Evolutionary conservation across 257 asterid species (phyloP).

Genomic region (Nicotiana obtusifolia): DNA sequence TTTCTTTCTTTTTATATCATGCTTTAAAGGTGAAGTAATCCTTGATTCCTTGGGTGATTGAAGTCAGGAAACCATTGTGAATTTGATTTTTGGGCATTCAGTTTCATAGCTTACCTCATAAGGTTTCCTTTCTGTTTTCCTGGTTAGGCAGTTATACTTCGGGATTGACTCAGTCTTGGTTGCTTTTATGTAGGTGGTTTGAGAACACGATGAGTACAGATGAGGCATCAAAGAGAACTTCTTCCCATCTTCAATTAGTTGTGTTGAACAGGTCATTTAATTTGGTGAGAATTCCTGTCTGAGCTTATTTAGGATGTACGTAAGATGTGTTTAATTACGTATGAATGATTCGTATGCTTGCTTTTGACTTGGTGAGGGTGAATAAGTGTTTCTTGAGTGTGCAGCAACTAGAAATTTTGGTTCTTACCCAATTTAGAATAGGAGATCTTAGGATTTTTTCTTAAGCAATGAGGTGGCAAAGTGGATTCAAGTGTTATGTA

Average conservation of each 20-base stretch:
- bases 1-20: not conserved
- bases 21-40: not conserved
- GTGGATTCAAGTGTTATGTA: not conserved
- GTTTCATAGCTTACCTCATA: not conserved
- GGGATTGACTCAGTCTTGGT: not conserved
- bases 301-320: not conserved
- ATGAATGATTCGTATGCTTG: not conserved
- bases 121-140: not conserved
- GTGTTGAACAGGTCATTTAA: constrained; percentile 48
- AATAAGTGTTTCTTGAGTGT: not conserved
- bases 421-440: not conserved
- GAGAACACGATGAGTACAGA: constrained; percentile 21
- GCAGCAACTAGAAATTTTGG: not conserved
- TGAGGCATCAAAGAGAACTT: constrained; percentile 34
- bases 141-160: not conserved
- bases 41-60: not conserved
- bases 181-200: constrained; percentile 16
- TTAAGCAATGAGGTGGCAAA: not conserved
- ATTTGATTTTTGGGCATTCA: not conserved
- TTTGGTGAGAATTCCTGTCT: constrained; percentile 34
- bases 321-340: not conserved
- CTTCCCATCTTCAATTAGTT: constrained; percentile 43
- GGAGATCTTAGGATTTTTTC: not conserved
- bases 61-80: not conserved
- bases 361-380: not conserved